These are phyloP conservation scores for Sugiyamaella xylanicola DNA, from an alignment of 1,139 yeast genomes.

Conservation along the genomic window DNA sequence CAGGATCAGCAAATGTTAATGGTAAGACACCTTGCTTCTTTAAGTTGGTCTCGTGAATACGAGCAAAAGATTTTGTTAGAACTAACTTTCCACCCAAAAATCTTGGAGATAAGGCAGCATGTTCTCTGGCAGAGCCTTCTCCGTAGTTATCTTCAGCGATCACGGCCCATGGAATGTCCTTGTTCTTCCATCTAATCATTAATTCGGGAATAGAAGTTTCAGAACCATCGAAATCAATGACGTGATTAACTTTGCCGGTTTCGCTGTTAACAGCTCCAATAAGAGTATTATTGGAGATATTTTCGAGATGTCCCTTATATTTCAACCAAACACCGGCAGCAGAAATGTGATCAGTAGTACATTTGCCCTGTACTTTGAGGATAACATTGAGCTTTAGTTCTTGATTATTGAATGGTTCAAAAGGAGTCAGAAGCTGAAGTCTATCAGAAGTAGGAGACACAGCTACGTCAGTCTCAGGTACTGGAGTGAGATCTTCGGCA, in stretches of 20 bases:
- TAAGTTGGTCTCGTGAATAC: slow-evolving; percentile 89
- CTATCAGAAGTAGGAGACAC: slow-evolving; percentile 80
- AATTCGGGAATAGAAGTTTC: slow-evolving; percentile 83
- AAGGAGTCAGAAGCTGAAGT: slow-evolving; percentile 85
- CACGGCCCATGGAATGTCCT: slow-evolving; percentile 85
- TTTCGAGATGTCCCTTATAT: slow-evolving; percentile 96
- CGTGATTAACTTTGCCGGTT: slow-evolving; percentile 92
- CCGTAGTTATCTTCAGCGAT: slow-evolving; percentile 98
- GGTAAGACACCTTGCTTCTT: slow-evolving; percentile 98
- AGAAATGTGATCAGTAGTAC: slow-evolving; percentile 97
- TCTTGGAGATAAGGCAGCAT: slow-evolving; percentile 94
- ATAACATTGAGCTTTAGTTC: slow-evolving; percentile 77
- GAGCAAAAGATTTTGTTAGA: slow-evolving; percentile 92
- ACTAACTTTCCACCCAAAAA: slow-evolving; percentile 89
- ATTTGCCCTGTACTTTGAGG: slow-evolving; percentile 92
- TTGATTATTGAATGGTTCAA: slow-evolving; percentile 79
- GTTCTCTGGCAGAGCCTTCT: slow-evolving; percentile 99
- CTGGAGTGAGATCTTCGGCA: slow-evolving; percentile 61
- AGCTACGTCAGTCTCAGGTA: slow-evolving; percentile 65
- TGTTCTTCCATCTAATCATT: slow-evolving; percentile 93
- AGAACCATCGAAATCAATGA: slow-evolving; percentile 82
- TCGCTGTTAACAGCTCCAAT: slow-evolving; percentile 97
- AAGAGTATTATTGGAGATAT: slow-evolving; percentile 90
- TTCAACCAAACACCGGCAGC: slow-evolving; percentile 99
- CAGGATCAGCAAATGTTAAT: slow-evolving; percentile 82